Evolutionary conservation across 257 asterid genomes (phyloP).

Genomic region (Henckelia pumila): DNA sequence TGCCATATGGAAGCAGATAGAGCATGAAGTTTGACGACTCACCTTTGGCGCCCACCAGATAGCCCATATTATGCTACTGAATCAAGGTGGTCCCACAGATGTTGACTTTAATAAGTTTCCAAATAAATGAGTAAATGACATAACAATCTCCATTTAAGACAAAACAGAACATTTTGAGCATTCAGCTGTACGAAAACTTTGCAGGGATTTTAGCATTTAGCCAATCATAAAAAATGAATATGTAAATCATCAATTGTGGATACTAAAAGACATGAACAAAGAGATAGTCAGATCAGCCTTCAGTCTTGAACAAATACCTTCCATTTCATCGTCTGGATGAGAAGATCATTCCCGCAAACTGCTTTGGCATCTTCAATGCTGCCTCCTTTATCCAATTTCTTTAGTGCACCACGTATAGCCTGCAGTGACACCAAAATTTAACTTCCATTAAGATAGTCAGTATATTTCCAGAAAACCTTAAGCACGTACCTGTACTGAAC

Average conservation of each 20-base stretch:
- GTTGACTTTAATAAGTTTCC: not conserved
- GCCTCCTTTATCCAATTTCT: slow-evolving; percentile 62
- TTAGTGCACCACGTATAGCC: slow-evolving; percentile 73
- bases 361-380: slow-evolving; percentile 75
- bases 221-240: slow-evolving; percentile 1
- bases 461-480: slow-evolving; percentile 4
- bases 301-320: slow-evolving; percentile 40
- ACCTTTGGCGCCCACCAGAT: not conserved
- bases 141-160: slow-evolving; percentile 15
- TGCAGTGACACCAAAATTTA: slow-evolving; percentile 30
- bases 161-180: not conserved
- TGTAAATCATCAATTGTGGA: slow-evolving; percentile 6
- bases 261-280: not conserved
- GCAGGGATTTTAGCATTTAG: slow-evolving; percentile 13
- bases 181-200: slow-evolving; percentile 7
- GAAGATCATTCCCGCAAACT: slow-evolving; percentile 72
- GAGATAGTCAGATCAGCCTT: slow-evolving; percentile 9
- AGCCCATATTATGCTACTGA: slow-evolving; percentile 1
- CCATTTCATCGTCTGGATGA: slow-evolving; percentile 67
- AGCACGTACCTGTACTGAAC: slow-evolving; percentile 61
- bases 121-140: not conserved
- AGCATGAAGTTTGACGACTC: slow-evolving; percentile 6
- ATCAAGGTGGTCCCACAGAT: not conserved
- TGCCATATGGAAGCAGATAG: slow-evolving; percentile 6
- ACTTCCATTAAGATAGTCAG: slow-evolving; percentile 13